Evolutionary conservation across 768 basidiomycete genomes (phyloP).

Genomic region (Fomitopsis serialis): DNA sequence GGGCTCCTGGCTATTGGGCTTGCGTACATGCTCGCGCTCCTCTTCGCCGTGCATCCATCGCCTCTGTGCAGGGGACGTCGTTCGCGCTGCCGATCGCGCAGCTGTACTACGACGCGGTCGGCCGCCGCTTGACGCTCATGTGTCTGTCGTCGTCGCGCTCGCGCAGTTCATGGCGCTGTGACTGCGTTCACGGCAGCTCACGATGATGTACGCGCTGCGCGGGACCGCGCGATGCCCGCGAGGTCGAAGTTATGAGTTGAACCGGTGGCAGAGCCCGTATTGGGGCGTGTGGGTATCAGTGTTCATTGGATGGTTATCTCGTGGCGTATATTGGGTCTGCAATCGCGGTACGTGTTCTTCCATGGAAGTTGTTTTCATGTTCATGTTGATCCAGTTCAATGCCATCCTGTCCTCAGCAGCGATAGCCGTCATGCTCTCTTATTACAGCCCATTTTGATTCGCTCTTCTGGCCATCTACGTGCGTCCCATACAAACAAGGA

Average conservation of each 20-base stretch:
- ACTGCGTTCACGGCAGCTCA: slow-evolving; percentile 59
- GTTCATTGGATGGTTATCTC: slow-evolving; percentile 48
- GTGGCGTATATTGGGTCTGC: slow-evolving; percentile 54
- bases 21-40: slow-evolving; percentile 51
- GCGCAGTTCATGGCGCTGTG: slow-evolving; percentile 49
- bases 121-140: slow-evolving; percentile 39
- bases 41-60: slow-evolving; percentile 53
- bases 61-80: slow-evolving; percentile 41
- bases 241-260: slow-evolving; percentile 44
- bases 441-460: slow-evolving; percentile 53
- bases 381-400: slow-evolving; percentile 34
- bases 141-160: slow-evolving; percentile 44
- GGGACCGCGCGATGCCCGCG: slow-evolving; percentile 47
- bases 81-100: slow-evolving; percentile 59
- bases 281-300: slow-evolving; percentile 53
- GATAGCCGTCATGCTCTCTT: slow-evolving; percentile 54
- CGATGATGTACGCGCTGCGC: slow-evolving; percentile 50
- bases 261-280: slow-evolving; percentile 48
- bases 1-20: slow-evolving; percentile 55
- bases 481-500: slow-evolving; percentile 22
- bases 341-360: slow-evolving; percentile 38
- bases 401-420: slow-evolving; percentile 52
- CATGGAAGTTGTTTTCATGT: not conserved
- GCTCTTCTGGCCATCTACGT: slow-evolving; percentile 52
- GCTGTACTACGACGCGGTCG: slow-evolving; percentile 50